Evolutionary conservation across 2,329 filamentous ascomycete genomes (phyloP).

Genomic region (Pseudocercospora eumusae): DNA sequence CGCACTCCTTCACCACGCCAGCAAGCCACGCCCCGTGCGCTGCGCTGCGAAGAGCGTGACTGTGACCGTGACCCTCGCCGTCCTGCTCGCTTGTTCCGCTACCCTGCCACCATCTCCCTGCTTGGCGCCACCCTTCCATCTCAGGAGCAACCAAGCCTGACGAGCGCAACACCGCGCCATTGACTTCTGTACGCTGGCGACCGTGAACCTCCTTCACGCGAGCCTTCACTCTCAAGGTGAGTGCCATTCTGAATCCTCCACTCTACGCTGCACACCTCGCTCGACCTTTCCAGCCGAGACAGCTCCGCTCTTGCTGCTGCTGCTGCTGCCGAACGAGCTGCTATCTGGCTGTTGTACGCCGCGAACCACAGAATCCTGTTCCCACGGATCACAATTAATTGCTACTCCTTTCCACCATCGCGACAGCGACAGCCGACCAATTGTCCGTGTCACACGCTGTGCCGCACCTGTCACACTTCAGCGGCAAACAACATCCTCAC

Average conservation of each 20-base stretch:
- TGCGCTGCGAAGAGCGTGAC: neutral
- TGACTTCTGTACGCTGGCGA: neutral
- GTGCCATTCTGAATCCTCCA: neutral
- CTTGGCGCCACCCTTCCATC: slow-evolving; percentile 11
- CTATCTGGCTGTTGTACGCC: slow-evolving; percentile 3
- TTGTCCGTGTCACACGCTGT: neutral
- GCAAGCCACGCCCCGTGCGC: neutral
- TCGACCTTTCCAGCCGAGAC: neutral
- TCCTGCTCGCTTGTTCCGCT: slow-evolving; percentile 5
- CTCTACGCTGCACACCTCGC: neutral
- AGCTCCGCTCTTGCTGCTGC: neutral
- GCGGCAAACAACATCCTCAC: slow-evolving; percentile 17
- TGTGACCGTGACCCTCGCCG: slow-evolving; percentile 6
- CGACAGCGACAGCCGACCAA: slow-evolving; percentile 8
- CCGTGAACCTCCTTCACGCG: neutral
- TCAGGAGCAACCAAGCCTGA: slow-evolving; percentile 9
- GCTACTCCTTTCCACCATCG: slow-evolving; percentile 9
- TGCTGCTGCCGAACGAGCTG: slow-evolving; percentile 3
- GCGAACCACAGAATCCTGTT: slow-evolving; percentile 1
- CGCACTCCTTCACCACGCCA: neutral
- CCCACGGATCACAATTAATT: neutral
- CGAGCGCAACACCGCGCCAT: slow-evolving; percentile 7
- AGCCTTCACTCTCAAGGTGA: neutral
- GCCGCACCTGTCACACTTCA: slow-evolving; percentile 19
- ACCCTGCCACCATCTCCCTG: slow-evolving; percentile 1